Evolutionary conservation across 129 eudicot genomes (phyloP), one percentile per base, ranked within the genome.

Genomic region (Flaveria linearis): DNA sequence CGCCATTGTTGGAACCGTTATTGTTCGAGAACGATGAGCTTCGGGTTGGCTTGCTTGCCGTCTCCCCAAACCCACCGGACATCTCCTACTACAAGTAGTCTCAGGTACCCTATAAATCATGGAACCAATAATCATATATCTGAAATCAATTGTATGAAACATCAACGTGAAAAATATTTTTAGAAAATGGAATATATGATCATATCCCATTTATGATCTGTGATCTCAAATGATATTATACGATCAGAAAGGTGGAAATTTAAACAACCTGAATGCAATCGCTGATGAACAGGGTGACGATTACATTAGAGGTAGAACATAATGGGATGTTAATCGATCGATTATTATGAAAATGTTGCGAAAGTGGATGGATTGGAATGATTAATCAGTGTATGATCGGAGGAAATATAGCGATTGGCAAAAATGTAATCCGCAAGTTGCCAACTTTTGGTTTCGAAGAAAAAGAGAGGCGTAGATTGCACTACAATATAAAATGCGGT

Each of bases 11-110:
- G 74, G 84, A 66, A 47, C 81, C 82, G 52, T 68, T 81, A 23
- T 64, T 85, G 50, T 69, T 75, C 4, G 91, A 41, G 82, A 30
- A 87, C 75, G 87, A 86, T 64, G 90, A 80, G 90, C 81, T 83
- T 67, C 69, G 84, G 77, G 87, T 78, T n/a, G 82, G 84, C 78
- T 81, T 76, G 80, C 82, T 90, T 52, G 80, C 78, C 26, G 89
- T 71, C 79, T 90, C 93, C 89, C 86, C 89, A 76, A 86, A 84
- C 74, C 86, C 92, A 67, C 87, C 69, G 61, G 86, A 25, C 96
- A 90, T 90, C 80, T 78, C 78, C 76, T 61, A 67, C 67, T 28
- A 23, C 56, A 64, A 39, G 41, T 36, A 36, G 7, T 36, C 41
- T 36, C 41, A 0, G 41, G 41, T 36, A 36, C 56, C 88, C 84